phyloP scores from a whole-genome alignment of 2,329 filamentous ascomycete genomes.

The Colletotrichum horii region DNA sequence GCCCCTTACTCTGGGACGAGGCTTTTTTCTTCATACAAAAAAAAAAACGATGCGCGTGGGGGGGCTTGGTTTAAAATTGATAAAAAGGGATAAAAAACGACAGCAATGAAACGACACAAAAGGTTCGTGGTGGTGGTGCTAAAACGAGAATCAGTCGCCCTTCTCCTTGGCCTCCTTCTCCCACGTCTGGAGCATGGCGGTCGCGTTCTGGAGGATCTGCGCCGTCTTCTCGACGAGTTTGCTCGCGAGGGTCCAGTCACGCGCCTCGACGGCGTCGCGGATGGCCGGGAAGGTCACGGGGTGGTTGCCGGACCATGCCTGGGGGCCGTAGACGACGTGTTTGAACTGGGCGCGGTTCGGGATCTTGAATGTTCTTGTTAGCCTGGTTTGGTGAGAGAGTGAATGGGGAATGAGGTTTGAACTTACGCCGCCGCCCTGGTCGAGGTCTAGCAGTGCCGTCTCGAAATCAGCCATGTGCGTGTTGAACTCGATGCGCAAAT shows the following conservation, averaged over 20 bases:
- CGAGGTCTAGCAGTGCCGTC: conserved; percentile 79
- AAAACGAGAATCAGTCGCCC: neutral
- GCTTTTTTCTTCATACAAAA: neutral
- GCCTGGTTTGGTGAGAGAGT: conserved; percentile 6
- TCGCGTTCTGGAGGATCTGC: conserved; percentile 67
- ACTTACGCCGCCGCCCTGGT: conserved; percentile 72
- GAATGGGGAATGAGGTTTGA: neutral
- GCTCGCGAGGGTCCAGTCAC: conserved; percentile 74
- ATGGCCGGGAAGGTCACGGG: conserved; percentile 68
- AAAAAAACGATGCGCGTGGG: neutral
- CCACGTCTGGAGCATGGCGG: conserved; percentile 33
- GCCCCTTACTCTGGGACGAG: neutral
- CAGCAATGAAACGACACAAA: neutral
- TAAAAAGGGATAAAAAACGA: neutral
- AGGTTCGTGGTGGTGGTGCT: neutral
- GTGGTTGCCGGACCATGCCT: conserved; percentile 74
- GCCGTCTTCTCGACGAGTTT: conserved; percentile 75
- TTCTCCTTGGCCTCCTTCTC: neutral
- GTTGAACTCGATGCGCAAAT: conserved; percentile 78
- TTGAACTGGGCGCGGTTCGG: conserved; percentile 92
- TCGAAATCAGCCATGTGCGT: conserved; percentile 82
- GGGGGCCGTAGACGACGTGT: conserved; percentile 87
- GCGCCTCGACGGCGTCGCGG: conserved; percentile 75
- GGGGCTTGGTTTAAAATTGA: neutral
- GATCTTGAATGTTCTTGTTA: conserved; percentile 55